Evolutionary conservation across 2,329 filamentous ascomycete genomes (phyloP).

Genomic region (Conoideocrella luteorostrata): DNA sequence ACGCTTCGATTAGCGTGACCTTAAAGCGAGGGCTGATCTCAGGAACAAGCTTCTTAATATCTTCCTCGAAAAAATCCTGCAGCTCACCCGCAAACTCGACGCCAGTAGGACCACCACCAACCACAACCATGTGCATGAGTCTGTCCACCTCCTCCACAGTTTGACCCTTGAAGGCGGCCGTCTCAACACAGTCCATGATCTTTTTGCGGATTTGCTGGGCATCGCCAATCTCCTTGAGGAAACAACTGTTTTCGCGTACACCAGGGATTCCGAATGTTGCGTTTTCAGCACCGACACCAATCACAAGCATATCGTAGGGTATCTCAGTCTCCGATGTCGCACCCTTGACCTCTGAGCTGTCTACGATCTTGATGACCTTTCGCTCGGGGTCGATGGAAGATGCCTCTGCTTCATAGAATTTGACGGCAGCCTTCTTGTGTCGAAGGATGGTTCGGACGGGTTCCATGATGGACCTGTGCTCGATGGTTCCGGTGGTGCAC

Average conservation of each 20-base stretch:
- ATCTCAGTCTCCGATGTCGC: constrained; percentile 77
- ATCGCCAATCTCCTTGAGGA: constrained; percentile 96
- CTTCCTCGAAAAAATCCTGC: constrained; percentile 97
- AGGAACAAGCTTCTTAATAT: constrained; percentile 96
- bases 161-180: constrained; percentile 97
- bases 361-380: constrained; percentile 81
- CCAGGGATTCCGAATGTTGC: constrained; percentile 97
- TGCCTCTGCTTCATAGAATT: constrained; percentile 96
- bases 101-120: constrained; percentile 88
- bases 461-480: constrained; percentile 99
- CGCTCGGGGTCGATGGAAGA: constrained; percentile 91
- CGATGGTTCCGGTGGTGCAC: constrained; percentile 94
- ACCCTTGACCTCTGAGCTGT: constrained; percentile 90
- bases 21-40: constrained; percentile 93
- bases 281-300: constrained; percentile 96
- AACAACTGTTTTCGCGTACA: constrained; percentile 91
- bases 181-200: constrained; percentile 99
- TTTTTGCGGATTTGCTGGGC: constrained; percentile 95
- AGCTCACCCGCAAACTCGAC: constrained; percentile 98
- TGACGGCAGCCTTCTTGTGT: constrained; percentile 87
- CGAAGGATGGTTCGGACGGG: constrained; percentile 92
- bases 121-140: constrained; percentile 95
- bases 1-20: constrained; percentile 93
- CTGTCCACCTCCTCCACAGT: constrained; percentile 80
- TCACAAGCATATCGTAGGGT: constrained; percentile 94